Evolutionary conservation across 495 filamentous ascomycete genomes (phyloP).

Genomic region (Trichoderma reesei): DNA sequence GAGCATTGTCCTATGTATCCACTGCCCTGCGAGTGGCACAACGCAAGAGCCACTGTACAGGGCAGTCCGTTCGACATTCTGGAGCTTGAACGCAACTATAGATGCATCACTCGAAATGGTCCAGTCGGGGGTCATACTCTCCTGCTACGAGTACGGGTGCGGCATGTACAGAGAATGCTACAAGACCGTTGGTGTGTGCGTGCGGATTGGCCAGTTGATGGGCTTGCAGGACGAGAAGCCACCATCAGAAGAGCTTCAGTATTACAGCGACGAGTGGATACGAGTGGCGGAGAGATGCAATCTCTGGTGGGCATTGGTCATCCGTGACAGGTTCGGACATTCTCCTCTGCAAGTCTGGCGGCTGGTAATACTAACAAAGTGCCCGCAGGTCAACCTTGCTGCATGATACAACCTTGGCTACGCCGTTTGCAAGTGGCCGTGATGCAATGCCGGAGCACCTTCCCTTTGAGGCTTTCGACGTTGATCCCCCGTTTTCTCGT

Average conservation of each 20-base stretch:
- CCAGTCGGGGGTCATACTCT: background rate
- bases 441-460: background rate
- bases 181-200: background rate
- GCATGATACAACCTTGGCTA: background rate
- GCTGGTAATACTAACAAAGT: background rate
- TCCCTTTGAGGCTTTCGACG: background rate
- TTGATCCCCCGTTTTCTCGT: background rate
- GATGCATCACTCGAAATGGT: background rate
- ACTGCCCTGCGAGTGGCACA: background rate
- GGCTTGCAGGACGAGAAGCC: background rate
- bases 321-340: background rate
- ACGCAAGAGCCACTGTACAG: background rate
- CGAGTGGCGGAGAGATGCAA: background rate
- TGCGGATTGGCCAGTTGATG: background rate
- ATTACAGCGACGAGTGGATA: background rate
- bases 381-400: background rate
- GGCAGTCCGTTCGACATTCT: background rate
- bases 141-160: background rate
- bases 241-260: background rate
- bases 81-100: background rate
- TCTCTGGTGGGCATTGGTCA: background rate
- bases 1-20: background rate
- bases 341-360: too few species aligned
- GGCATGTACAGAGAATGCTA: background rate
- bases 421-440: background rate